Evolutionary conservation across 805 yeast genomes (phyloP), one percentile per base, ranked within the genome.

Genomic region (Schizosaccharomyces lindneri): DNA sequence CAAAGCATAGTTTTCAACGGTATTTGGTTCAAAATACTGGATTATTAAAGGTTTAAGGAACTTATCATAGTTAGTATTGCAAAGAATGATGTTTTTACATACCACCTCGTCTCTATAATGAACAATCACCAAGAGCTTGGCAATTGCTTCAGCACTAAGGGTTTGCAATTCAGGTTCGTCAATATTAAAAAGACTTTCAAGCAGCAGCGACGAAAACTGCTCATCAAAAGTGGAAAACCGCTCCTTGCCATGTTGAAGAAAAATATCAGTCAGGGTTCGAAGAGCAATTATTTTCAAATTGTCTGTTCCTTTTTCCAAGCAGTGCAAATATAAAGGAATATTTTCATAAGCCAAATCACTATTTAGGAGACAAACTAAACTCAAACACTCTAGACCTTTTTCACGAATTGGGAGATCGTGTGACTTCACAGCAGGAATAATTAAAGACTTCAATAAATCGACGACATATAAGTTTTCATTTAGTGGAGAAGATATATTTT

Each of bases 91-190:
- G 3, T 3, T 24, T 17, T 17, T 7, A 24, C 57, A 9, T 51
- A 51, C 57, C 36, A 51, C 15, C 11, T 51, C 5, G 75, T 78
- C 62, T 88, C 76, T 24, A 85, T 78, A 65, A 85, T 94, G 17
- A 90, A 84, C 61, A 93, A 74, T 66, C 15, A 51, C 36, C 6
- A 83, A 81, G 61, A 90, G 73, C 72, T 90, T 89, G 67, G 89
- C 85, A 31, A 89, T 73, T 0, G 95, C 94, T 67, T 87, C 95
- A 0, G 90, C 95, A 9, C 90, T 84, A 0, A 81, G 76, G 0
- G 90, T 82, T 69, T 87, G 95, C 21, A 87, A 76, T 32, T 77
- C 78, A 0, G 85, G 85, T 65, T 79, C 21, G 15, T 59, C 61
- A 13, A 31, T 15, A n/a, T n/a, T 21, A 7, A 17, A 15, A 21